Base-by-base conservation (phyloP, 1,284 basidiomycete genomes). In the Xerocomus amazonicus region DNA sequence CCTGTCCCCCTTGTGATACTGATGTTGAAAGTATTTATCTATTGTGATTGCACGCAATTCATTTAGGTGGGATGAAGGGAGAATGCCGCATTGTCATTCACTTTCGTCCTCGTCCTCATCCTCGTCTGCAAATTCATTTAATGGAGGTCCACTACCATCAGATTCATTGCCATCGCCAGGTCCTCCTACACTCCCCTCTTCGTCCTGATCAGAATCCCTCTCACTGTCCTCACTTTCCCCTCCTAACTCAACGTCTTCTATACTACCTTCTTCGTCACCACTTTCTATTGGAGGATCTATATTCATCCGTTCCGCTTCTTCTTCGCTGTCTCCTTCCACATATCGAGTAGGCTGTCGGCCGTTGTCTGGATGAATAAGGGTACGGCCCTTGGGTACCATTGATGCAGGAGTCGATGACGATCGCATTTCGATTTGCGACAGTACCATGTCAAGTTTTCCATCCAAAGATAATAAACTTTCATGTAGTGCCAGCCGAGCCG, bases 391-490 rank as follows among this genome's bases (percentile, higher is more conserved):
- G 13, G 73, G 68, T 6, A 73, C 66, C 36, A 84, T 61, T 10
- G 77, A 73, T 9, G 82, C 77, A 9, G 87, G 83, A 16, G 79
- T 76, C 17, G 73, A 70, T 17, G 84, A 82, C 17, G 84, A 81
- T 29, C 88, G 82, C 72, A 94, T 80, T 67, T 95, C 90, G 56
- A 97, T 92, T 69, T 98, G 96, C 8, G 92, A 88, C 38, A 98
- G 78, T 4, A 97, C 92, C 70, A 96, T 88, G 63, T 97, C 96
- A 19, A 98, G 76, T 51, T 93, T 83, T 13, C 96, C 96, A 51
- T 84, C 91, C 37, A 99, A 77, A 3, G 90, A 83, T 8, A 96
- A 73, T 13, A 99, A 74, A 48, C 86, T 90, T 57, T 94, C 87
- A 60, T 97, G 90, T 29, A 97, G 73, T 32, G 87, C 79, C 23